Base-by-base conservation (phyloP, 2,329 filamentous ascomycete species). In the Talaromyces sp. region DNA sequence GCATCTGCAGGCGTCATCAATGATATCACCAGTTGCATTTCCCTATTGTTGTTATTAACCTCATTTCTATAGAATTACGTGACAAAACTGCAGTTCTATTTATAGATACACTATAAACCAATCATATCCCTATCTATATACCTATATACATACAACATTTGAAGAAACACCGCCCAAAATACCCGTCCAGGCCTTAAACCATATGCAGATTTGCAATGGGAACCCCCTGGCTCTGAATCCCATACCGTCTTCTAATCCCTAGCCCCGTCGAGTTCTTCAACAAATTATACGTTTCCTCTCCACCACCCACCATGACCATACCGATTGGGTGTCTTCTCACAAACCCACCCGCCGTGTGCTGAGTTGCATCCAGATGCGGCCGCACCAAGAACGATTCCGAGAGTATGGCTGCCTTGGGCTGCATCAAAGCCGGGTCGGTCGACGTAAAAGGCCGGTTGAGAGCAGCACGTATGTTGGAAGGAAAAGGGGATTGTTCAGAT, bases 231-330 rank as follows among this genome's bases (percentile, higher is more conserved):
- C 91, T 96, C 71, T 89, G 86, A 51, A 97, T 87, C 69, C 86
- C 86, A 75, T 92, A 97, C 68, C 91, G 82, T 72, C 92, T 84
- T 70, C 90, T 85, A 64, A 97, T 78, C 0, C 91, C 92, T 2
- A 97, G 75, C 3, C 86, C 87, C 60, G 80, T 82, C n/a, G 89
- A 87, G 52, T 79, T 77, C 50, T 76, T 80, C 34, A 97, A 79
- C 61, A 87, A 76, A 31, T 83, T 81, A 68, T 92, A 89, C 10
- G 85, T 85, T 61, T 83, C 81, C 9, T 87, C 81, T 0, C 88
- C 89, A 0, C 90, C 92, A 0, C 86, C 86, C 23, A 96, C 85
- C 85, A 98, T 90, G 44, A 96, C 83, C 85, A 97, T 87, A 12
- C 90, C 86, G 42, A 98, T 88, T 2, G 88, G 88, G 68, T 92